A percentile compares a stretch with the other conserved stretches of the same genome.
phyloP scores from a whole-genome alignment of 1,139 yeast genomes.

The Casaregolazyma suthepensis region DNA sequence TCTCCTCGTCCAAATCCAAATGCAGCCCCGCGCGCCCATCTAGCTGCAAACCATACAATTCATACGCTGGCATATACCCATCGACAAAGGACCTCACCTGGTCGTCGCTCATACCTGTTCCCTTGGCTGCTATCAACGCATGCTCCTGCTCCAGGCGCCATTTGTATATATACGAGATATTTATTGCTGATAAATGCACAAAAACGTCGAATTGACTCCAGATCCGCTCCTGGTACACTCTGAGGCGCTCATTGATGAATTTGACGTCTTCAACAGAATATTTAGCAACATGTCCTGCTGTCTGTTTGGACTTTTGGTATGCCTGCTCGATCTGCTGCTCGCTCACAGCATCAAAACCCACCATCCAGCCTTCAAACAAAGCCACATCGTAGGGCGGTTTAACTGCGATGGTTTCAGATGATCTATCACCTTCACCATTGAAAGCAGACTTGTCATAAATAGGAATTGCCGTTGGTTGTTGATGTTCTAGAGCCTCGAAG shows the following conservation, averaged over 20 bases:
- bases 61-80: conserved; percentile 83
- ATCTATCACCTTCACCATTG: conserved; percentile 75
- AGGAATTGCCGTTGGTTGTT: conserved; percentile 46
- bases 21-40: conserved; percentile 6
- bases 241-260: conserved; percentile 46
- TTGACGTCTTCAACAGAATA: conserved; percentile 32
- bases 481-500: conserved; percentile 23
- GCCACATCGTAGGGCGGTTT: conserved; percentile 51
- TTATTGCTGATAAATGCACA: conserved; percentile 55
- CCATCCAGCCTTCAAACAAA: conserved; percentile 91
- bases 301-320: conserved; percentile 10
- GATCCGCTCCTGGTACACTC: conserved; percentile 41
- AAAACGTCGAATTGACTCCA: conserved; percentile 59
- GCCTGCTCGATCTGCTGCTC: conserved; percentile 26
- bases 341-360: conserved; percentile 57
- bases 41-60: conserved; percentile 53
- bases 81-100: conserved; percentile 64
- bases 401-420: conserved; percentile 20
- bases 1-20: conserved; percentile 6
- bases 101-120: conserved; percentile 73
- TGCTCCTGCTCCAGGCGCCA: conserved; percentile 92
- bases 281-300: conserved; percentile 7
- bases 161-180: conserved; percentile 55
- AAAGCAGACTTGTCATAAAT: conserved; percentile 71
- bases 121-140: conserved; percentile 46